Conservation (phyloP, 2,329 filamentous ascomycete species). For the Scolecobasidium constrictum region DNA sequence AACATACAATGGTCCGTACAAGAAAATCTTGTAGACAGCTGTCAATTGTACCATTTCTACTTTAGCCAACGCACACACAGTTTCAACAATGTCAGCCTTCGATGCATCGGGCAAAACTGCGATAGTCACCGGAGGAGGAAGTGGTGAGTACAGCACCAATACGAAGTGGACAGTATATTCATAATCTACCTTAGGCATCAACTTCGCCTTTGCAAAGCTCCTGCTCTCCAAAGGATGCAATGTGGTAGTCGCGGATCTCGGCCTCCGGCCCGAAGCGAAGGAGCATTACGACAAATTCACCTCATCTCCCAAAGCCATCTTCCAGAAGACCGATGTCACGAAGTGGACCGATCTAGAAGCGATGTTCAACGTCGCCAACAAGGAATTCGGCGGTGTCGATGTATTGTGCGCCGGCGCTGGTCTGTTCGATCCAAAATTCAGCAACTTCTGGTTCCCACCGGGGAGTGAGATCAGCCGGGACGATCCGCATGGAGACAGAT, state of each 20-base stretch:
- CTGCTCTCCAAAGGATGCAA: slow-evolving; percentile 35
- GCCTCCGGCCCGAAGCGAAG: slow-evolving; percentile 35
- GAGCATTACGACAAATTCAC: slow-evolving; percentile 24
- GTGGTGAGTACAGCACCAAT: slow-evolving; percentile 12
- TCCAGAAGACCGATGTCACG: slow-evolving; percentile 32
- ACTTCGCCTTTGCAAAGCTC: slow-evolving; percentile 34
- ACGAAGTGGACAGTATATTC: background rate
- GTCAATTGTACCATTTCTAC: too few species aligned
- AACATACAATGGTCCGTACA: too few species aligned
- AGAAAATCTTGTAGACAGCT: too few species aligned
- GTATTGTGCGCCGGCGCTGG: slow-evolving; percentile 40
- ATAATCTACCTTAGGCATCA: slow-evolving; percentile 30
- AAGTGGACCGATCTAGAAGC: slow-evolving; percentile 22
- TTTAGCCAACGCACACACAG: too few species aligned
- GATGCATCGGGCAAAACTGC: slow-evolving; percentile 13
- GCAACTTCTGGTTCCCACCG: slow-evolving; percentile 35
- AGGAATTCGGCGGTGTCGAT: slow-evolving; percentile 27
- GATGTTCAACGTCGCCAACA: slow-evolving; percentile 21
- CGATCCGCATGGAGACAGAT: slow-evolving; percentile 17
- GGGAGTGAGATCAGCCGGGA: slow-evolving; percentile 26
- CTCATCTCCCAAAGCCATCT: slow-evolving; percentile 26
- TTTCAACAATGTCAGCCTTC: background rate
- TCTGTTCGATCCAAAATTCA: slow-evolving; percentile 36
- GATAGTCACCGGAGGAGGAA: slow-evolving; percentile 23
- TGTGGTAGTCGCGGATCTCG: slow-evolving; percentile 38